phyloP scores from a whole-genome alignment of 148 eudicot genomes.

The Fagopyrum esculentum region DNA sequence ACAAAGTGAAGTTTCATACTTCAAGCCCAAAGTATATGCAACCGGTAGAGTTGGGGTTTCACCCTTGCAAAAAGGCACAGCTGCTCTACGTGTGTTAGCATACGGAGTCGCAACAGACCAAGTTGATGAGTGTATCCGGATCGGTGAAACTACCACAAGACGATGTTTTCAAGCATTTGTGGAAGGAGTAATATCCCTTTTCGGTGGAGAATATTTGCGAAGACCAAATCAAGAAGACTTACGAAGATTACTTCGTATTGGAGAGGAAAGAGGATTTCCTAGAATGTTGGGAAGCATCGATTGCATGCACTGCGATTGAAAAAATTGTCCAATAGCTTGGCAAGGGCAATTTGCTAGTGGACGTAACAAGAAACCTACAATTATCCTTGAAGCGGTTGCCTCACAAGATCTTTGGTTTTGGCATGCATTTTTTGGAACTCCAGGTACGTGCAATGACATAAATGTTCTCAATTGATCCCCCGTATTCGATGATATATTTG shows the following conservation, averaged over 20 bases:
- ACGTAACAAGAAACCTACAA: background rate
- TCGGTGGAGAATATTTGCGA: conserved; percentile 6
- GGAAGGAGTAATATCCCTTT: background rate
- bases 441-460: background rate
- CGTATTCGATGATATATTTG: background rate
- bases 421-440: background rate
- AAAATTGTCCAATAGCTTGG: conserved; percentile 4
- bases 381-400: conserved; percentile 8
- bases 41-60: background rate
- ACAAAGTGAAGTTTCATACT: background rate
- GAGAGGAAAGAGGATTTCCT: background rate
- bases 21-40: background rate
- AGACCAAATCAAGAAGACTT: background rate
- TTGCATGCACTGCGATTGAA: conserved; percentile 3
- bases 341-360: conserved; percentile 1
- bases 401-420: conserved; percentile 9
- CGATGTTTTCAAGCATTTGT: background rate
- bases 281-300: conserved; percentile 13
- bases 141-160: background rate
- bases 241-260: background rate
- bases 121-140: background rate
- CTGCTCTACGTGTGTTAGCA: background rate
- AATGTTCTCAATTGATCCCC: background rate
- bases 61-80: background rate
- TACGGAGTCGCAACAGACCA: background rate